Conservation (phyloP, 352 stramenopile genomes). For the Phytopythium montanum region DNA sequence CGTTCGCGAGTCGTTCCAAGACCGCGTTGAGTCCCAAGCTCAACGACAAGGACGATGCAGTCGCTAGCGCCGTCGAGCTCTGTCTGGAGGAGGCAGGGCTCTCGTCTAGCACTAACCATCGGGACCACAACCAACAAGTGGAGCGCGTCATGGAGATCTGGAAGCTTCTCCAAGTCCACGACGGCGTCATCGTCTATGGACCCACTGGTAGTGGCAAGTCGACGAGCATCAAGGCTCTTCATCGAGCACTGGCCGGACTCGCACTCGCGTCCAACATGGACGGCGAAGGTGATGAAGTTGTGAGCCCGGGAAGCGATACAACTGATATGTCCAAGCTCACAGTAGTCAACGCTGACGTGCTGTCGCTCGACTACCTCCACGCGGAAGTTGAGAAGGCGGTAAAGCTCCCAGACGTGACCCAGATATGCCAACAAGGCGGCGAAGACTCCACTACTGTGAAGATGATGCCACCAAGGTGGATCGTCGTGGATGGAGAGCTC, state of each 20-base stretch:
- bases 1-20: constrained; percentile 12
- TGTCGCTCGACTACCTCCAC: constrained; percentile 33
- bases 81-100: constrained; percentile 28
- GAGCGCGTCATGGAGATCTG: constrained; percentile 37
- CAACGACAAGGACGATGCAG: constrained; percentile 26
- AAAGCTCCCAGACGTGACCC: neutral
- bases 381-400: neutral
- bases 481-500: constrained; percentile 28
- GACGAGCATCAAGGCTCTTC: constrained; percentile 40
- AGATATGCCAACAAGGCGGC: neutral
- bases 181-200: constrained; percentile 36
- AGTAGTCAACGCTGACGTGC: constrained; percentile 25
- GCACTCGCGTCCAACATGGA: constrained; percentile 15
- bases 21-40: constrained; percentile 21
- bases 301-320: neutral
- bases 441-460: neutral
- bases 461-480: constrained; percentile 16
- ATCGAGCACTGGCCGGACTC: constrained; percentile 43
- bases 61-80: constrained; percentile 44
- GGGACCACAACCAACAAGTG: constrained; percentile 10
- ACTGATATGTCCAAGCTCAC: constrained; percentile 18
- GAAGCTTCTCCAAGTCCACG: constrained; percentile 22
- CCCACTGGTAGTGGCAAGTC: constrained; percentile 36
- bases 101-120: neutral
- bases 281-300: neutral